phyloP scores from a whole-genome alignment of 257 asterid species.

The Fraxinus quadrangulata region DNA sequence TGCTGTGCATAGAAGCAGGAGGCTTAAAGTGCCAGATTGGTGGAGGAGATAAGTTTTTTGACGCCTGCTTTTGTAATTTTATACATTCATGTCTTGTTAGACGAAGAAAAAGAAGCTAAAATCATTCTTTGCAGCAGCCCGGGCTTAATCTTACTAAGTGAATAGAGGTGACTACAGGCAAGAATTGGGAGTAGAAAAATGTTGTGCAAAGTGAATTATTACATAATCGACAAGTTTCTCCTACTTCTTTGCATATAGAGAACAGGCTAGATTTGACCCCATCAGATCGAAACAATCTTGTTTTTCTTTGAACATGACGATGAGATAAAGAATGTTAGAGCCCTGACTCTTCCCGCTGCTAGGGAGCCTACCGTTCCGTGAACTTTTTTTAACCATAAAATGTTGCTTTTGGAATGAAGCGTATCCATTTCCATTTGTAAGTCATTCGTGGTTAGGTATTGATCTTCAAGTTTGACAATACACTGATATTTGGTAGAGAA shows the following conservation, averaged over 20 bases:
- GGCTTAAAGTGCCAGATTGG: conserved; percentile 92
- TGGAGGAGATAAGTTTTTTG: conserved; percentile 54
- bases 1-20: conserved; percentile 68
- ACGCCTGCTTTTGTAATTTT: conserved; percentile 21
- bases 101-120: not conserved
- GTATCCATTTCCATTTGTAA: not conserved
- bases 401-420: not conserved
- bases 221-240: not conserved
- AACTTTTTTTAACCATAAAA: not conserved
- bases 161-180: not conserved
- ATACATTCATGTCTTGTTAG: conserved; percentile 10
- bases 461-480: not conserved
- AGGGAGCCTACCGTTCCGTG: not conserved
- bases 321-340: not conserved
- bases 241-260: not conserved
- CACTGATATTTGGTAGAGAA: not conserved
- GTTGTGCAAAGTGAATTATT: not conserved
- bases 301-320: not conserved
- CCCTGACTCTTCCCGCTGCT: not conserved
- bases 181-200: not conserved
- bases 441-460: not conserved
- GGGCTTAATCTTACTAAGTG: not conserved
- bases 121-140: not conserved
- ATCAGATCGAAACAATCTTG: not conserved
- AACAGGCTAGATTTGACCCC: not conserved